These are phyloP conservation scores for Fusarium mexicanum DNA, from an alignment of 2,329 filamentous ascomycete genomes.

Conservation along the genomic window DNA sequence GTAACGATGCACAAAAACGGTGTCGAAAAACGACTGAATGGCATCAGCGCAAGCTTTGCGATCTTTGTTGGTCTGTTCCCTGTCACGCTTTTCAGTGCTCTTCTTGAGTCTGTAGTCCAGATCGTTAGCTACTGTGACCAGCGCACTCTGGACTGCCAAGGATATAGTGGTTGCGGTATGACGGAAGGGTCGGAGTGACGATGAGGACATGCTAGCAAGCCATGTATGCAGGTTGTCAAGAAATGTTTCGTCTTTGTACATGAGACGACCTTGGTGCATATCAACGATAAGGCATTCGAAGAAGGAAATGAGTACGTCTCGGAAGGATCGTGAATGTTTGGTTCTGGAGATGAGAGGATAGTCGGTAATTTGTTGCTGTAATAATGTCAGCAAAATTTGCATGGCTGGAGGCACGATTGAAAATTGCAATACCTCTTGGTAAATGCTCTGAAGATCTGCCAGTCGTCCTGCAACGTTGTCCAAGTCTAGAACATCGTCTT, in stretches of 20 bases:
- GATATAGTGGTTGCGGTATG: slow-evolving; percentile 92
- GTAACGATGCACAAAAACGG: slow-evolving; percentile 94
- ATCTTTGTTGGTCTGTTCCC: slow-evolving; percentile 75
- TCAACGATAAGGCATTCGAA: slow-evolving; percentile 80
- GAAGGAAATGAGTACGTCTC: slow-evolving; percentile 79
- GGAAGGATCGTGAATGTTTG: slow-evolving; percentile 80
- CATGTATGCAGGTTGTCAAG: slow-evolving; percentile 91
- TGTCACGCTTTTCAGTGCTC: slow-evolving; percentile 79
- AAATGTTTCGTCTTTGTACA: slow-evolving; percentile 81
- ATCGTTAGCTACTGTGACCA: slow-evolving; percentile 78
- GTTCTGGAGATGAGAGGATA: slow-evolving; percentile 90
- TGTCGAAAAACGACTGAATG: slow-evolving; percentile 88
- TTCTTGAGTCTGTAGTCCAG: slow-evolving; percentile 78
- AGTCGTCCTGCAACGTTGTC: slow-evolving; percentile 85
- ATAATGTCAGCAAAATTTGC: slow-evolving; percentile 40
- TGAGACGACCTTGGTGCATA: slow-evolving; percentile 80
- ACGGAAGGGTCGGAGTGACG: slow-evolving; percentile 85
- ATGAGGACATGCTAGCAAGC: slow-evolving; percentile 91
- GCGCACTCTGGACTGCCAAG: slow-evolving; percentile 78
- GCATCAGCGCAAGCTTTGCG: slow-evolving; percentile 75
- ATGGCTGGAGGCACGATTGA: neutral
- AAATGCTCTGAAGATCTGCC: slow-evolving; percentile 86
- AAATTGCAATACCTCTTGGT: slow-evolving; percentile 71
- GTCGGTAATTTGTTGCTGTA: slow-evolving; percentile 79
- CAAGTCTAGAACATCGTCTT: slow-evolving; percentile 86